Conservation (phyloP, 257 asterid genomes). For the Scutellaria minor region DNA sequence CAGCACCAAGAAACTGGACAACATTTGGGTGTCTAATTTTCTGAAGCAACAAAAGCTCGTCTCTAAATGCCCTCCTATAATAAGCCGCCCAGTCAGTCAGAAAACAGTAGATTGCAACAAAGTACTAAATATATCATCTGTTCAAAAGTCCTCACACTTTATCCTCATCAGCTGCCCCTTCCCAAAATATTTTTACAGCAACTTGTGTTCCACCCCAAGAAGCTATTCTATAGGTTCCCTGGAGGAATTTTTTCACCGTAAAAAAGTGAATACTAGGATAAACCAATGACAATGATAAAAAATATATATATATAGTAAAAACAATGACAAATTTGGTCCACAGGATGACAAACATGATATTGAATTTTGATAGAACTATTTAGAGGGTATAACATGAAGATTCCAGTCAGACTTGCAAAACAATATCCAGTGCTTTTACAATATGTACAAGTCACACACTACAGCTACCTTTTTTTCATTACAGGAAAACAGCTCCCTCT, state of each 20-base stretch:
- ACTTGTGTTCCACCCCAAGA: conserved; percentile 94
- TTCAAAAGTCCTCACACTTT: conserved; percentile 71
- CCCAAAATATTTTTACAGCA: conserved; percentile 84
- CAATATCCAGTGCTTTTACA: conserved; percentile 1
- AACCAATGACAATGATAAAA: neutral
- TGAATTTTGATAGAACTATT: conserved; percentile 2
- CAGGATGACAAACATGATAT: conserved; percentile 12
- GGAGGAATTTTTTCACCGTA: conserved; percentile 17
- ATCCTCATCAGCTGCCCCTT: conserved; percentile 77
- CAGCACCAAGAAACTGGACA: conserved; percentile 97
- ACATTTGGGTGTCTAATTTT: conserved; percentile 92
- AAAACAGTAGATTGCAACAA: conserved; percentile 11
- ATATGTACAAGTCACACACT: neutral
- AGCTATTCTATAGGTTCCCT: conserved; percentile 86
- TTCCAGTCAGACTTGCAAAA: neutral
- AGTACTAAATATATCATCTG: neutral
- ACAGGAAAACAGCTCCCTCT: neutral
- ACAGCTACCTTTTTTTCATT: neutral
- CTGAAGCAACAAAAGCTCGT: conserved; percentile 88
- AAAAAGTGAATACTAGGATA: conserved; percentile 27
- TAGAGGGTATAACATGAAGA: neutral
- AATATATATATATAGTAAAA: neutral
- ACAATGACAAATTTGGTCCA: neutral
- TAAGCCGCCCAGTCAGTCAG: conserved; percentile 19
- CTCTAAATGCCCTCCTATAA: conserved; percentile 76